Conservation (phyloP, 371 early-diverging fungal genomes). For the Mucor indicus region DNA sequence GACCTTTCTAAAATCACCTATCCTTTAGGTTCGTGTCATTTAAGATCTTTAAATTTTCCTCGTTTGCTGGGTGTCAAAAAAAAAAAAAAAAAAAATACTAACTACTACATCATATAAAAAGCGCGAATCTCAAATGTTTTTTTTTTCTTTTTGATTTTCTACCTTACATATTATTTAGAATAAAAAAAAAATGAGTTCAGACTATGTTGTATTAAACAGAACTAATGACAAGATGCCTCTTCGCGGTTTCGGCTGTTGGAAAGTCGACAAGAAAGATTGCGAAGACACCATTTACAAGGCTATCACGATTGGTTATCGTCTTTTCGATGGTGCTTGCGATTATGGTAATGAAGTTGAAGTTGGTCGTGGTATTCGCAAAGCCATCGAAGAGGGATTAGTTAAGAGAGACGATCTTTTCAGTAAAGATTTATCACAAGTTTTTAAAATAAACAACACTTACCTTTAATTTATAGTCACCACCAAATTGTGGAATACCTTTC, state of each 20-base stretch:
- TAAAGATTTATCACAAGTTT: constrained; percentile 3
- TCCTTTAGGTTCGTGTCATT: too few relatives aligned
- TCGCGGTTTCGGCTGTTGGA: constrained; percentile 39
- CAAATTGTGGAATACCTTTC: constrained; percentile 67
- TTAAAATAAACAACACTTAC: constrained; percentile 13
- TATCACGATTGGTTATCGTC: constrained; percentile 38
- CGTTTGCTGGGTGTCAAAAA: too few relatives aligned
- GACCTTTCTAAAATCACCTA: too few relatives aligned
- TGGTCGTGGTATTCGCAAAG: constrained; percentile 51
- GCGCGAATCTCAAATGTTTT: neutral
- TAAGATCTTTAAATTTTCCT: too few relatives aligned
- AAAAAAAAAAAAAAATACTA: too few relatives aligned
- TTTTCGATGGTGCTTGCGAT: constrained; percentile 38
- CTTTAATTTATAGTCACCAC: constrained; percentile 54
- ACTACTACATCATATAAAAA: too few relatives aligned
- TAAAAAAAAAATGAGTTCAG: constrained; percentile 12
- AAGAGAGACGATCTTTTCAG: constrained; percentile 53
- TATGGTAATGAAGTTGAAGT: constrained; percentile 68
- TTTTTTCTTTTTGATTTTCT: neutral
- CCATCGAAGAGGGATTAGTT: constrained; percentile 50
- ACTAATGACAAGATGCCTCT: constrained; percentile 41
- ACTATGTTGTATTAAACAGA: constrained; percentile 24
- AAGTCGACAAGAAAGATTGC: constrained; percentile 25
- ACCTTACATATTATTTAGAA: neutral
- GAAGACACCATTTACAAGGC: constrained; percentile 41